These are phyloP conservation scores for Quercus mongolica DNA, from an alignment of 306 rosid genomes.

Conservation along the genomic window DNA sequence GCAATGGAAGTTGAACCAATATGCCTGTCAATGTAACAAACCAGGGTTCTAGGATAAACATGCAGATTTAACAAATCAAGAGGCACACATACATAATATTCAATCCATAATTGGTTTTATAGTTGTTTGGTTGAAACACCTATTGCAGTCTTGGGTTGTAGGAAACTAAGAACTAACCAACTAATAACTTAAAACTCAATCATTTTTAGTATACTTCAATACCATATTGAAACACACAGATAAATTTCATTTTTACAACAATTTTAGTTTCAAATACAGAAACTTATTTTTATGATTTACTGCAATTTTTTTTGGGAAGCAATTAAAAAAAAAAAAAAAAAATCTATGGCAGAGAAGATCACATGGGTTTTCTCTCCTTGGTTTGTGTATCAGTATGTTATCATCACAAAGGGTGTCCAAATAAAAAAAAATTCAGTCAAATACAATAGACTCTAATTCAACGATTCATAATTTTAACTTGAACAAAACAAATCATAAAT, in stretches of 20 bases:
- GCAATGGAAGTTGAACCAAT: slow-evolving; percentile 92
- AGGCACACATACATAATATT: not conserved
- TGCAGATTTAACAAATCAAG: not conserved
- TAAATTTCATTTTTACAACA: not conserved
- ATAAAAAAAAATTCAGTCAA: not conserved
- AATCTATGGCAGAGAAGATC: not conserved
- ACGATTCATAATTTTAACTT: not conserved
- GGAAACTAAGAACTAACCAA: not conserved
- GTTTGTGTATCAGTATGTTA: not conserved
- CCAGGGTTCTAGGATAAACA: slow-evolving; percentile 1
- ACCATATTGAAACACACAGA: not conserved
- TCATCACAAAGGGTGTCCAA: not conserved
- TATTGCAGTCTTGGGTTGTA: not conserved
- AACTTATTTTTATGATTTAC: not conserved
- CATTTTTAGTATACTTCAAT: not conserved
- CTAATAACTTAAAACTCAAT: not conserved
- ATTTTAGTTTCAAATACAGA: not conserved
- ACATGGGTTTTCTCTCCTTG: not conserved
- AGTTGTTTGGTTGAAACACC: not conserved
- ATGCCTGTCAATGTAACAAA: slow-evolving; percentile 56
- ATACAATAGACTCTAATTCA: not conserved
- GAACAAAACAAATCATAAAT: not conserved
- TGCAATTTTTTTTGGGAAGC: not conserved
- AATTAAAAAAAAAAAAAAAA: not conserved
- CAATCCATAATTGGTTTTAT: not conserved